A percentile compares a stretch with the other conserved stretches of the same genome.
Evolutionary conservation across 192 early-diverging fungal species (phyloP).

Genomic region (Tieghemiomyces parasiticus): DNA sequence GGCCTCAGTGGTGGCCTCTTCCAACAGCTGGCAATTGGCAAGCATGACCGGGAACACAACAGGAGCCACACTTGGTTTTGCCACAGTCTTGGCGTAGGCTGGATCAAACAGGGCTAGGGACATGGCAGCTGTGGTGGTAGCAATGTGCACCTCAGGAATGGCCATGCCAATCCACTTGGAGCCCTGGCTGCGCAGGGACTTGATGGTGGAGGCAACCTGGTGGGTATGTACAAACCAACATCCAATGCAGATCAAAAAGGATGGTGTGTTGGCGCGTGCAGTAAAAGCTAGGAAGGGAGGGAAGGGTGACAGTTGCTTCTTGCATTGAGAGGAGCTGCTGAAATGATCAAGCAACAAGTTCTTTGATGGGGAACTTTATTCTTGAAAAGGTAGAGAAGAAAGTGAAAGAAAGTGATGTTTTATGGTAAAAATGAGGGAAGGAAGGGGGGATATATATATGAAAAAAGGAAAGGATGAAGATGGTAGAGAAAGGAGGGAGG

Average conservation of each 20-base stretch:
- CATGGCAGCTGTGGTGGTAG: constrained; percentile 61
- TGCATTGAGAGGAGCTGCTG: background rate
- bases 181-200: constrained; percentile 38
- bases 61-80: constrained; percentile 34
- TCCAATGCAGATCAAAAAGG: background rate
- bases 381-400: too few species aligned
- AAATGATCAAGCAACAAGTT: too few species aligned
- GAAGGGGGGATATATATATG: too few species aligned
- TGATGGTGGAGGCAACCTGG: constrained; percentile 53
- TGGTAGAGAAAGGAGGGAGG: too few species aligned
- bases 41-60: constrained; percentile 12
- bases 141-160: constrained; percentile 31
- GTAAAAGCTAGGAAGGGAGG: background rate
- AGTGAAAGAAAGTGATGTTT: too few species aligned
- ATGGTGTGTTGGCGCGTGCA: background rate
- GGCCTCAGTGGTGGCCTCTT: constrained; percentile 14
- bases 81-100: constrained; percentile 30
- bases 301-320: background rate
- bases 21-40: constrained; percentile 16
- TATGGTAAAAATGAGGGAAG: too few species aligned
- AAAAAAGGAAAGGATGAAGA: too few species aligned
- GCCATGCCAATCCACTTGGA: constrained; percentile 38
- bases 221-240: background rate
- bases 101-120: constrained; percentile 41
- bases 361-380: too few species aligned